Evolutionary conservation across 2,329 filamentous ascomycete species (phyloP).

Genomic region (Pestalotiopsis sp.): DNA sequence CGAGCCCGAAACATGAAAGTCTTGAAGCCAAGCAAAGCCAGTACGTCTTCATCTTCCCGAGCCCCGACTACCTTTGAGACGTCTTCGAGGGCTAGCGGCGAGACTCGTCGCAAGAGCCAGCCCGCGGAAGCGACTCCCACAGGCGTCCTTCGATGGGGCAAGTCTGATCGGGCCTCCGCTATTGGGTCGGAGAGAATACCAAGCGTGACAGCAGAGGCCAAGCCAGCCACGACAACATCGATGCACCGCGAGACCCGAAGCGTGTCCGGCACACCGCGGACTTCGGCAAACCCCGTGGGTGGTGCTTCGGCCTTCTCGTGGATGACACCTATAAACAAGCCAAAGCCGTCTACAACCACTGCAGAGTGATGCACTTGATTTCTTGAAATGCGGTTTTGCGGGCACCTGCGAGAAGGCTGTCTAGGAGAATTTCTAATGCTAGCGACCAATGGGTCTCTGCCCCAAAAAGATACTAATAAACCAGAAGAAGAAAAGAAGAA

Average conservation of each 20-base stretch:
- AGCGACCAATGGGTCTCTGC: not conserved
- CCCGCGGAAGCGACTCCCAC: conserved; percentile 26
- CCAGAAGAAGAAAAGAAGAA: not conserved
- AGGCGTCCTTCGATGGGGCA: conserved; percentile 46
- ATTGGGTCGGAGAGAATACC: conserved; percentile 45
- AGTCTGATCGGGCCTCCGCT: conserved; percentile 47
- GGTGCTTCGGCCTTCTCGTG: conserved; percentile 93
- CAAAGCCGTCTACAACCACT: conserved; percentile 40
- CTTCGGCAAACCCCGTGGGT: conserved; percentile 78
- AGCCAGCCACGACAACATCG: conserved; percentile 30
- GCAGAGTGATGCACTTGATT: conserved; percentile 24
- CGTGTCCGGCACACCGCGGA: conserved; percentile 47
- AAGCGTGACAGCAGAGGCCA: conserved; percentile 34
- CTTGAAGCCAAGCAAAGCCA: conserved; percentile 74
- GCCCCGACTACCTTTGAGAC: conserved; percentile 57
- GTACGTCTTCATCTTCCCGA: conserved; percentile 51
- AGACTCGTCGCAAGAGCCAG: conserved; percentile 58
- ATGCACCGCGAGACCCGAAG: conserved; percentile 35
- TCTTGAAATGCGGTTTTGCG: not conserved
- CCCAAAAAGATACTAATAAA: not conserved
- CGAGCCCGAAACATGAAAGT: conserved; percentile 83
- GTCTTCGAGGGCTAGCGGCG: conserved; percentile 44
- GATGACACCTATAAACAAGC: conserved; percentile 65
- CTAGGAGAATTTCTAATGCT: not conserved
- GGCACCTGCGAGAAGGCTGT: not conserved